Base-by-base conservation (phyloP, 306 rosid species). In the Castanea mollissima region DNA sequence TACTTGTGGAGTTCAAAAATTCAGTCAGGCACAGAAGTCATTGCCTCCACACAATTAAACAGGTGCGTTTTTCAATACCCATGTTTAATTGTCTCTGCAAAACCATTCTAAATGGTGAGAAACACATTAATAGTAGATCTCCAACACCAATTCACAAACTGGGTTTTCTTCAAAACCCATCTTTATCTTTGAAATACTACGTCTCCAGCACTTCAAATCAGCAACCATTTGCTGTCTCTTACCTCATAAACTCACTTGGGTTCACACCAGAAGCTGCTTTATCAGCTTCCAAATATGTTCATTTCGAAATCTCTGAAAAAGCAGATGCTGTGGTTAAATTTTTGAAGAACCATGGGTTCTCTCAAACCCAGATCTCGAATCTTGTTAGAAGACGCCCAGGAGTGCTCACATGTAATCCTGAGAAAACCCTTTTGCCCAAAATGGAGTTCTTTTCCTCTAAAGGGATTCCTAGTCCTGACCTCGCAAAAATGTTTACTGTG, bases 401-500 rank as follows among this genome's bases (percentile, higher is more conserved):
- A 5, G 4, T 78, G 56, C 78, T 77, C 19, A 10, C 1, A 6
- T 62, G 58, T 3, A n/a, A 81, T 5, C 76, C 74, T 41, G 41
- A 57, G 9, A 83, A 80, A 35, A 25, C 27, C 41, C 23, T 85
- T 44, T 65, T 59, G 15, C 89, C 87, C 20, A 88, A 88, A 31
- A 5, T 88, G 51, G n/a, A 70, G 16, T 88, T 88, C 60, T 67
- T 88, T 49, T 49, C 35, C 27, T 71, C 85, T 14, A 85, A 82
- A 76, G 89, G 91, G 54, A 51, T 82, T 62, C 79, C 89, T 1
- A 65, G 44, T 2, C 70, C 82, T 13, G 85, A 88, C 13, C 35
- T 85, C 11, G 41, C 79, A 4, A 76, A 63, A 16, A 74, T 74
- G 7, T 5, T 81, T 0, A 20, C 83, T 5, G 73, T 1, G 20